A percentile compares a stretch with the other conserved stretches of the same genome.
phyloP scores from a whole-genome alignment of 2,329 filamentous ascomycete species.

The Akanthomyces dipterigenus region DNA sequence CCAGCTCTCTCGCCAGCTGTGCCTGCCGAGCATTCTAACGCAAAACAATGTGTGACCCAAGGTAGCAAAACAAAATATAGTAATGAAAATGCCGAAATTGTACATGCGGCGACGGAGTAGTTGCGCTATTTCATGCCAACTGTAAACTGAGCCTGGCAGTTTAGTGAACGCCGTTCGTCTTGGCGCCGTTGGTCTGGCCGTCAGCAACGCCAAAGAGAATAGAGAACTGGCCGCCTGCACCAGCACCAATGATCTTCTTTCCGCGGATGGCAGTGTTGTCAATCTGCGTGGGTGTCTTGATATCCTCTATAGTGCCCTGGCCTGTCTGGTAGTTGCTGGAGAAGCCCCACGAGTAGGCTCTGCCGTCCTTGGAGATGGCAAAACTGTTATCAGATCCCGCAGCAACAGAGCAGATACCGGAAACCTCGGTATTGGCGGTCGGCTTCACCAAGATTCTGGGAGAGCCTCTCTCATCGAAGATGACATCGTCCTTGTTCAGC shows the following conservation, averaged over 20 bases:
- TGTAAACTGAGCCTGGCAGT: background rate
- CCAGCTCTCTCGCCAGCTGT: background rate
- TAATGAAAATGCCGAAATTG: slow-evolving; percentile 7
- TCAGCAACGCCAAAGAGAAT: slow-evolving; percentile 46
- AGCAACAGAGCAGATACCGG: slow-evolving; percentile 48
- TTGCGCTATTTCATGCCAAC: background rate
- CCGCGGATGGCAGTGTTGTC: slow-evolving; percentile 78
- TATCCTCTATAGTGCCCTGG: slow-evolving; percentile 69
- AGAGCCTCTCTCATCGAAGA: slow-evolving; percentile 54
- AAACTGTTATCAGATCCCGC: slow-evolving; percentile 70
- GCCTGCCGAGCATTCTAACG: background rate
- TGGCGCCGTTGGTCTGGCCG: slow-evolving; percentile 17
- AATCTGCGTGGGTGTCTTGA: slow-evolving; percentile 69
- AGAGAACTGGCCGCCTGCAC: slow-evolving; percentile 81
- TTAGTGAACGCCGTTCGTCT: slow-evolving; percentile 23
- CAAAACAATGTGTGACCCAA: background rate
- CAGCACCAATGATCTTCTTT: slow-evolving; percentile 69
- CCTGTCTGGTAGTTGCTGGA: slow-evolving; percentile 74
- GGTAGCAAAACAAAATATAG: background rate
- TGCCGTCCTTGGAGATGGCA: slow-evolving; percentile 62
- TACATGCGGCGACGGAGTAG: background rate
- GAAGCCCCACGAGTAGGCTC: slow-evolving; percentile 76
- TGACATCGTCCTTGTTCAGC: slow-evolving; percentile 43
- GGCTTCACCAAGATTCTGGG: slow-evolving; percentile 56
- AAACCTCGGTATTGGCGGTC: slow-evolving; percentile 35